Base-by-base conservation (phyloP, 768 basidiomycete genomes). In the Suillus tomentosus region DNA sequence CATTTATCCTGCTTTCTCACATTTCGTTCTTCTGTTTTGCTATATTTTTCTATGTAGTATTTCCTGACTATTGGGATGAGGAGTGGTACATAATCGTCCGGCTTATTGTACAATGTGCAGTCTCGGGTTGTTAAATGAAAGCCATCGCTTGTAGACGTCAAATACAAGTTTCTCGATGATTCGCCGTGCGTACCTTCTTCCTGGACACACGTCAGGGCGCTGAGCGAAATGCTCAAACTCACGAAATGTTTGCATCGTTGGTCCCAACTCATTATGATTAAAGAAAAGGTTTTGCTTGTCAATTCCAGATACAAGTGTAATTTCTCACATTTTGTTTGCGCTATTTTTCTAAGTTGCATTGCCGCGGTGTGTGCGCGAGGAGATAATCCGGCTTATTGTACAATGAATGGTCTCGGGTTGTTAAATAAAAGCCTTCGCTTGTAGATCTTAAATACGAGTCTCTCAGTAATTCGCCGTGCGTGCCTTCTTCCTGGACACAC, bases 201-300 rank as follows among this genome's bases (percentile, higher is more conserved):
- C 36, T 85, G 67, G 3, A 92, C 76, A 11, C 73, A 31, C 27
- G 50, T 51, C 50, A 24, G 27, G 1, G 14, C 7, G 13, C 24
- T 22, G 11, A 47, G 19, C n/a, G 10, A 47, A 47, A 47, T n/a
- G 22, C 11, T 47, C 10, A 13, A 22, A 47, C n/a, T 47, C 47
- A 47, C n/a, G 5, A 48, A 14, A 48, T 27, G 13, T 14, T 24
- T 24, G 47, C 47, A 6, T 5, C 27, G 17, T 9, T 43, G 34
- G 63, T 51, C 34, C 27, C 36, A 34, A 37, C 22, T 39, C 9
- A 39, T 27, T 14, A 77, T 27, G 3, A 3, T 27, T 27, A 27
- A 34, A 89, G 68, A 71, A 93, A 94, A 7, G 88, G 89, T 65
- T 87, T 77, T 3, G 89, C 91, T 69, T 92, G 91, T 56, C 92